phyloP scores from a whole-genome alignment of 2,329 filamentous ascomycete genomes.

The Venturia nashicola region DNA sequence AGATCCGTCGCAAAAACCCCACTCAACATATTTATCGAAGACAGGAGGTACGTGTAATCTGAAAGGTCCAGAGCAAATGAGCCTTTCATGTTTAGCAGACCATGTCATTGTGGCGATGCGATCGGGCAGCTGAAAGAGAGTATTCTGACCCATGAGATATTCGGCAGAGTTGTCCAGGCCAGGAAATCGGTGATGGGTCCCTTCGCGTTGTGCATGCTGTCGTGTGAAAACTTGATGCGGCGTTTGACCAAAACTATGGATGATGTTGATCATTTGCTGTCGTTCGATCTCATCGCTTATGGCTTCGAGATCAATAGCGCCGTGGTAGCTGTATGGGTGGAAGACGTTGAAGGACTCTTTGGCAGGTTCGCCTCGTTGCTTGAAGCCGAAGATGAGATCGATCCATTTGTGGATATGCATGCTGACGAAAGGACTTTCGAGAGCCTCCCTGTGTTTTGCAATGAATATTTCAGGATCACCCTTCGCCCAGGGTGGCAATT shows the following conservation, averaged over 20 bases:
- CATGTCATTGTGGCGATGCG: conserved; percentile 69
- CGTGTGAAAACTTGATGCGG: conserved; percentile 86
- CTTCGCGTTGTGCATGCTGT: conserved; percentile 66
- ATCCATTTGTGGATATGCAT: conserved; percentile 89
- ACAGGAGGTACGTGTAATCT: conserved; percentile 73
- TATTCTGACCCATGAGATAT: conserved; percentile 63
- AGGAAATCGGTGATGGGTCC: conserved; percentile 48
- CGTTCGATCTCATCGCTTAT: conserved; percentile 83
- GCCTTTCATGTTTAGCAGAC: conserved; percentile 64
- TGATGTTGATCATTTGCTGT: conserved; percentile 82
- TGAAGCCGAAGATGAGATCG: conserved; percentile 85
- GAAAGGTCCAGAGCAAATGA: conserved; percentile 75
- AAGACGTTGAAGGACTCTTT: conserved; percentile 91
- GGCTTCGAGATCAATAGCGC: conserved; percentile 80
- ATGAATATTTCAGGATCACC: conserved; percentile 94
- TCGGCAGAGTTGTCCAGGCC: conserved; percentile 69
- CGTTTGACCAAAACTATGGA: conserved; percentile 97
- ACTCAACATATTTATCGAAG: conserved; percentile 88
- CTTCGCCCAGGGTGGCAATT: conserved; percentile 92
- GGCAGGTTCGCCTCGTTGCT: conserved; percentile 86
- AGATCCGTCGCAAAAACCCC: conserved; percentile 89
- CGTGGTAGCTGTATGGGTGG: conserved; percentile 89
- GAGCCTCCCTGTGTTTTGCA: conserved; percentile 83
- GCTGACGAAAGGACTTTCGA: conserved; percentile 88
- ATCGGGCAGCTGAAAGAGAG: conserved; percentile 64